These are phyloP conservation scores for Pyrenophora graminea DNA, from an alignment of 2,329 filamentous ascomycete genomes.

Conservation along the genomic window DNA sequence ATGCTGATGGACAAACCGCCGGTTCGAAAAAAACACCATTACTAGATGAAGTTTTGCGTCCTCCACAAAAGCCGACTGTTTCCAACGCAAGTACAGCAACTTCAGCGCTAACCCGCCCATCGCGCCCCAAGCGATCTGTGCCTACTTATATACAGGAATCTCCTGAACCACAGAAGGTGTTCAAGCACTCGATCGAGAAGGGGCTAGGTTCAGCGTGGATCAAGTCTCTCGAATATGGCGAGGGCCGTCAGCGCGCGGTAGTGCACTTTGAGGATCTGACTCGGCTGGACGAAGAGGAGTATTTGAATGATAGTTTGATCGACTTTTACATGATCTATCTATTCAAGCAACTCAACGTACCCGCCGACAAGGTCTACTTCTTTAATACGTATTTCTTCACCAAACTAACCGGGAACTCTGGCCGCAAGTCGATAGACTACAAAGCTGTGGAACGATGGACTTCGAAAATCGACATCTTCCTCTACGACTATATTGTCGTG, in stretches of 20 bases:
- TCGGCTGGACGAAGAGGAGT: slow-evolving; percentile 80
- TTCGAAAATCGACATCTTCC: slow-evolving; percentile 78
- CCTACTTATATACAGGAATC: slow-evolving; percentile 1
- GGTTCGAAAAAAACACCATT: not conserved
- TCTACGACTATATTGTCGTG: slow-evolving; percentile 85
- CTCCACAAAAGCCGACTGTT: not conserved
- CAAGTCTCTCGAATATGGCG: slow-evolving; percentile 64
- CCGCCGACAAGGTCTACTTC: slow-evolving; percentile 73
- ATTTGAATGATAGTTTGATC: slow-evolving; percentile 90
- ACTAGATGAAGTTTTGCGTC: not conserved
- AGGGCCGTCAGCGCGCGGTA: slow-evolving; percentile 64
- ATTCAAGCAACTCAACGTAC: slow-evolving; percentile 43
- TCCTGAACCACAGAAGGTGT: not conserved
- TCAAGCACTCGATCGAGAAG: slow-evolving; percentile 24
- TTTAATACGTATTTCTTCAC: slow-evolving; percentile 94
- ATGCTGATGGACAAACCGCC: not conserved
- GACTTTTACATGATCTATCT: slow-evolving; percentile 75
- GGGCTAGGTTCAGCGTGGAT: slow-evolving; percentile 39
- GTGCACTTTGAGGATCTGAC: slow-evolving; percentile 74
- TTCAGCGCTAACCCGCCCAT: slow-evolving; percentile 8
- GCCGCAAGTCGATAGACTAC: slow-evolving; percentile 70
- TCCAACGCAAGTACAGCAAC: not conserved
- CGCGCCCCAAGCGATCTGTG: slow-evolving; percentile 13
- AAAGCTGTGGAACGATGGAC: slow-evolving; percentile 88
- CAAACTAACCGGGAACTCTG: slow-evolving; percentile 66